phyloP scores from a whole-genome alignment of 2,329 filamentous ascomycete species.

The Myriosclerotinia duriaeana region DNA sequence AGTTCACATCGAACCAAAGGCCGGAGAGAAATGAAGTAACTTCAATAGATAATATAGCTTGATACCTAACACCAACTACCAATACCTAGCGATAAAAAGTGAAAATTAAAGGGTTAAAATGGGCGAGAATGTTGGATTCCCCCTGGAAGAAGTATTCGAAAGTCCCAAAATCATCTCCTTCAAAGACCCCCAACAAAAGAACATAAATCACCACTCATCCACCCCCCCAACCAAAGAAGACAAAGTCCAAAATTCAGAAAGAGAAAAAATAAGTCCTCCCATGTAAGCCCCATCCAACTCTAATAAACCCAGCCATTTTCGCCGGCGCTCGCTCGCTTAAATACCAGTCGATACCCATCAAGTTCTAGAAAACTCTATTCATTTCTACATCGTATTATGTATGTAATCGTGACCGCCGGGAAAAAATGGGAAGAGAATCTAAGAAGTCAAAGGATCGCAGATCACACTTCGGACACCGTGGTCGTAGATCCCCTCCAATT shows the following conservation, averaged over 20 bases:
- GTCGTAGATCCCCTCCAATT: conserved; percentile 6
- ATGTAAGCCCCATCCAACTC: background rate
- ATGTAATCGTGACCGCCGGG: background rate
- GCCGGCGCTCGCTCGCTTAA: background rate
- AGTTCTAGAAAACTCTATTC: background rate
- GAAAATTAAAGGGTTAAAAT: background rate
- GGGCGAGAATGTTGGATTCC: conserved; percentile 18
- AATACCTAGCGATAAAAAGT: background rate
- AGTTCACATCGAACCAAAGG: background rate
- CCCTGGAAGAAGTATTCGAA: conserved; percentile 7
- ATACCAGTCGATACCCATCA: conserved; percentile 1
- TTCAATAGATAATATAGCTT: background rate
- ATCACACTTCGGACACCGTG: background rate
- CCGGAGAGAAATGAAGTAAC: background rate
- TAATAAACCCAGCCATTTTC: background rate
- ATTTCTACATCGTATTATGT: background rate
- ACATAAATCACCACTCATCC: background rate
- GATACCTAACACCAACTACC: conserved; percentile 4
- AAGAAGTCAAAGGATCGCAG: conserved; percentile 7
- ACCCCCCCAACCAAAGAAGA: background rate
- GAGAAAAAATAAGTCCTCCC: background rate
- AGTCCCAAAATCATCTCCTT: conserved; percentile 8
- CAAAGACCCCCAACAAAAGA: too few relatives aligned
- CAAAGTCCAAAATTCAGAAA: background rate
- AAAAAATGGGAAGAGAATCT: background rate